Evolutionary conservation across 1,284 basidiomycete genomes (phyloP).

Genomic region (Rhizoctonia solani): DNA sequence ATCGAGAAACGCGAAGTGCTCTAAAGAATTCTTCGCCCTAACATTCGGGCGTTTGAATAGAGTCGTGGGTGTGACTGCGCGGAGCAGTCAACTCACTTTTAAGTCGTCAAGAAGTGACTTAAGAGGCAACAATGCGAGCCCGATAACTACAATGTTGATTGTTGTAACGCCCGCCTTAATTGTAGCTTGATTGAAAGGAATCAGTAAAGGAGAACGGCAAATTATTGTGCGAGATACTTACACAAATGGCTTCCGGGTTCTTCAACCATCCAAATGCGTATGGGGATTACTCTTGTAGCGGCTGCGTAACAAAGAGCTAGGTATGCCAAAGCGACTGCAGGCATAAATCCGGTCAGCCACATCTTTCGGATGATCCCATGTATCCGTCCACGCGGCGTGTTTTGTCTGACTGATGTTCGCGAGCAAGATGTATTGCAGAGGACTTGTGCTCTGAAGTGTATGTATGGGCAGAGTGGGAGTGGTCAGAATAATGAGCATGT

Average conservation of each 20-base stretch:
- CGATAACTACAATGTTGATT: slow-evolving; percentile 18
- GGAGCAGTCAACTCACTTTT: slow-evolving; percentile 39
- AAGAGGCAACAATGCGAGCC: slow-evolving; percentile 15
- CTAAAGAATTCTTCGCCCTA: slow-evolving; percentile 31
- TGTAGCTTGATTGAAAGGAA: neutral
- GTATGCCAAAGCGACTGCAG: slow-evolving; percentile 5
- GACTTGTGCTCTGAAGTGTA: neutral
- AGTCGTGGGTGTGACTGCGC: neutral
- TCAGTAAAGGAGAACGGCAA: neutral
- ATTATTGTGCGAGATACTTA: neutral
- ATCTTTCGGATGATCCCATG: neutral
- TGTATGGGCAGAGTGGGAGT: neutral
- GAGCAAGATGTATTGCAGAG: slow-evolving; percentile 7
- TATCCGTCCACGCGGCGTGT: neutral
- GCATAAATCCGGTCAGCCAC: slow-evolving; percentile 22
- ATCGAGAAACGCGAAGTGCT: neutral
- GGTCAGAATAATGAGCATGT: slow-evolving; percentile 2
- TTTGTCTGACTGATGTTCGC: neutral
- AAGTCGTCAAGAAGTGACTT: slow-evolving; percentile 46
- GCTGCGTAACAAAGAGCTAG: slow-evolving; percentile 19
- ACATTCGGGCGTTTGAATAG: neutral
- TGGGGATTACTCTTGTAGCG: slow-evolving; percentile 12
- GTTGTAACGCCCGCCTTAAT: slow-evolving; percentile 33
- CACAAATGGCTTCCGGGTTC: slow-evolving; percentile 13
- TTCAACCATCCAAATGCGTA: slow-evolving; percentile 15